Evolutionary conservation across 2,329 filamentous ascomycete genomes (phyloP).

Genomic region (Trichoderma breve): DNA sequence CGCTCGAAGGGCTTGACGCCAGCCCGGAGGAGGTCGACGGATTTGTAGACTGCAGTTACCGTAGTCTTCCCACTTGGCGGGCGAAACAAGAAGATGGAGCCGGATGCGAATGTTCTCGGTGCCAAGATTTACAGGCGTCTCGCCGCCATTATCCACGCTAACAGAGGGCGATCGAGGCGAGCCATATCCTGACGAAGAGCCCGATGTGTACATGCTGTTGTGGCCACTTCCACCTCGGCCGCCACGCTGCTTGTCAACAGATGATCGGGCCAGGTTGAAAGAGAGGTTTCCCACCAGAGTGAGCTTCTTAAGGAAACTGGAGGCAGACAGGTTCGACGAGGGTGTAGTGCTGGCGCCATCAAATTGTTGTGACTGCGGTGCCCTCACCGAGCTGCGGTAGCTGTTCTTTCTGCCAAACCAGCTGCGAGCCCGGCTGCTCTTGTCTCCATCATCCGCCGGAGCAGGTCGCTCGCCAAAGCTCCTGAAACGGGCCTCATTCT

Average conservation of each 20-base stretch:
- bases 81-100: slow-evolving; percentile 74
- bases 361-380: slow-evolving; percentile 59
- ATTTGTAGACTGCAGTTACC: slow-evolving; percentile 83
- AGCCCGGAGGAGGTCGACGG: slow-evolving; percentile 66
- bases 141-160: slow-evolving; percentile 51
- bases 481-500: slow-evolving; percentile 67
- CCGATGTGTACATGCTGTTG: slow-evolving; percentile 61
- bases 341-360: slow-evolving; percentile 68
- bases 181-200: slow-evolving; percentile 51
- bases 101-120: slow-evolving; percentile 73
- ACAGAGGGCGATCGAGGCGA: slow-evolving; percentile 57
- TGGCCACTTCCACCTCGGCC: slow-evolving; percentile 48
- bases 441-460: slow-evolving; percentile 47
- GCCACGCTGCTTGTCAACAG: slow-evolving; percentile 57
- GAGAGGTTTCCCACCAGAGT: slow-evolving; percentile 65
- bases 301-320: slow-evolving; percentile 78
- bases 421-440: slow-evolving; percentile 48
- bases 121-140: slow-evolving; percentile 62
- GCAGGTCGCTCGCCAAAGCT: slow-evolving; percentile 62
- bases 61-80: slow-evolving; percentile 86
- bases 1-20: slow-evolving; percentile 56
- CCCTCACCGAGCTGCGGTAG: slow-evolving; percentile 61
- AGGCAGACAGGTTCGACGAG: slow-evolving; percentile 62
- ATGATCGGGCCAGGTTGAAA: slow-evolving; percentile 82
- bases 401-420: slow-evolving; percentile 65